Conservation (phyloP, 306 rosid genomes). For the Quercus cerris region DNA sequence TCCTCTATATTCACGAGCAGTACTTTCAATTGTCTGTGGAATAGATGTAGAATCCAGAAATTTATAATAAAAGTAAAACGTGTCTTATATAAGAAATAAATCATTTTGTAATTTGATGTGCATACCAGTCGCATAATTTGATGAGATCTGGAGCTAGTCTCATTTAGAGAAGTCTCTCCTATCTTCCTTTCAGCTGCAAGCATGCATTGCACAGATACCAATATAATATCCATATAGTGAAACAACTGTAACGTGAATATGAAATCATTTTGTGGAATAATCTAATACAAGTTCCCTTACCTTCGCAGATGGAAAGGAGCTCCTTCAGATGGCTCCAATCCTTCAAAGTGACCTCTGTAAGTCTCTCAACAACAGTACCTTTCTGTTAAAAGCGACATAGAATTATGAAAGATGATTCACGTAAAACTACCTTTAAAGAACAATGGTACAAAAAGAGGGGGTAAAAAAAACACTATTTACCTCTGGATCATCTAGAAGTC, state of each 20-base stretch:
- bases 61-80: background rate
- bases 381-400: slow-evolving; percentile 45
- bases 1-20: slow-evolving; percentile 40
- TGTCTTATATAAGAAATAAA: background rate
- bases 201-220: background rate
- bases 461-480: slow-evolving; percentile 28
- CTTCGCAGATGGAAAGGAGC: slow-evolving; percentile 69
- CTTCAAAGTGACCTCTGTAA: slow-evolving; percentile 63
- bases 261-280: background rate
- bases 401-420: slow-evolving; percentile 11
- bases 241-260: background rate
- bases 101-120: background rate
- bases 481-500: slow-evolving; percentile 94
- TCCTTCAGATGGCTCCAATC: slow-evolving; percentile 58
- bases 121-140: slow-evolving; percentile 88
- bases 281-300: slow-evolving; percentile 26
- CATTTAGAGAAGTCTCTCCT: slow-evolving; percentile 91
- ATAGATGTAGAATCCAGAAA: background rate
- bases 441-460: background rate
- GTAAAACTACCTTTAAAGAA: slow-evolving; percentile 9
- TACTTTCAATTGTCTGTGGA: slow-evolving; percentile 82
- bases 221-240: background rate
- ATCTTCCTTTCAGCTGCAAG: slow-evolving; percentile 79
- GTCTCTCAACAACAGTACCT: slow-evolving; percentile 82
- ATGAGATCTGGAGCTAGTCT: slow-evolving; percentile 94